phyloP scores from a whole-genome alignment of 805 yeast species.

The Saccharomycopsis olivae region DNA sequence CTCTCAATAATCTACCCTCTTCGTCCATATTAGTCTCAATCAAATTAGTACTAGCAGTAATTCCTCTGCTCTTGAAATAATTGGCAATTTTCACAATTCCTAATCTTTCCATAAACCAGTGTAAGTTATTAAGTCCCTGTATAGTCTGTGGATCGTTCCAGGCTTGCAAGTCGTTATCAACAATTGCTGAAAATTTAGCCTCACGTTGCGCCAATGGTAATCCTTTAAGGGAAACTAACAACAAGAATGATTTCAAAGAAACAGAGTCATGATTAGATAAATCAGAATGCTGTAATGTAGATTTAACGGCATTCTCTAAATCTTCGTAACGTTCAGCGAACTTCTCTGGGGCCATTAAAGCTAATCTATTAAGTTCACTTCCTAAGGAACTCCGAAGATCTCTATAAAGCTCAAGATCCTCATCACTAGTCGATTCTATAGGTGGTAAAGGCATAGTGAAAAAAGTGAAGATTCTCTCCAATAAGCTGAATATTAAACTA shows the following conservation, averaged over 20 bases:
- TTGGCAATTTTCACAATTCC: conserved; percentile 92
- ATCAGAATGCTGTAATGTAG: conserved; percentile 54
- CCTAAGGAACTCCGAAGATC: conserved; percentile 90
- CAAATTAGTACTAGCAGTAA: conserved; percentile 65
- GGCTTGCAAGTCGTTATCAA: conserved; percentile 83
- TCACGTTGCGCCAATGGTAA: conserved; percentile 33
- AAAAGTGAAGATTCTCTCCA: conserved; percentile 79
- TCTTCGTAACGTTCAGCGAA: conserved; percentile 72
- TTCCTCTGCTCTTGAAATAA: conserved; percentile 75
- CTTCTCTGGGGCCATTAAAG: conserved; percentile 89
- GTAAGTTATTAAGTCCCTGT: conserved; percentile 79
- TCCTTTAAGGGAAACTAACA: conserved; percentile 81
- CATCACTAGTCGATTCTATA: conserved; percentile 48
- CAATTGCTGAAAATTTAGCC: conserved; percentile 74
- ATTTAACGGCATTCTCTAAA: conserved; percentile 69
- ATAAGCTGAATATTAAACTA: conserved; percentile 58
- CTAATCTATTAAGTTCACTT: conserved; percentile 86
- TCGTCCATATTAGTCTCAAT: conserved; percentile 83
- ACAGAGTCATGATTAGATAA: conserved; percentile 87
- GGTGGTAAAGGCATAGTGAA: conserved; percentile 75
- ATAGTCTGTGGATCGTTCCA: conserved; percentile 92
- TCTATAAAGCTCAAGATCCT: conserved; percentile 66
- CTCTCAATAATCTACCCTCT: conserved; percentile 65
- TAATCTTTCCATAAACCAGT: conserved; percentile 96
- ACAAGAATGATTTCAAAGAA: conserved; percentile 81